phyloP scores from a whole-genome alignment of 1,139 yeast genomes.

The Hemisphaericaspora xylanilytica region DNA sequence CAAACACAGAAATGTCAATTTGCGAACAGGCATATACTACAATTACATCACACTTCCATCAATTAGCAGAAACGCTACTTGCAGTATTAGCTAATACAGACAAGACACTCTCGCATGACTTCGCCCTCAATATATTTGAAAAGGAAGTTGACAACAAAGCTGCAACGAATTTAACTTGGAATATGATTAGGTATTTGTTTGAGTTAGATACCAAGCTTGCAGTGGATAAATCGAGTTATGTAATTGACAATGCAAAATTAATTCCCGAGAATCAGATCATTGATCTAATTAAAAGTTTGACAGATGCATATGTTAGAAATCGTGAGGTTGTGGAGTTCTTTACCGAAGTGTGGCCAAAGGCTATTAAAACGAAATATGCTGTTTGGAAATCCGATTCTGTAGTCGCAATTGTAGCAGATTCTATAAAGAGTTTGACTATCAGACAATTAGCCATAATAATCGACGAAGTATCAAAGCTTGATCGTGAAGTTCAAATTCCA shows the following conservation, averaged over 20 bases:
- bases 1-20: conserved; percentile 25
- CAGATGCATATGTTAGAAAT: conserved; percentile 51
- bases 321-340: conserved; percentile 58
- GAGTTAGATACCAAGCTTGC: conserved; percentile 53
- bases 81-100: conserved; percentile 37
- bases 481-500: conserved; percentile 16
- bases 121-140: conserved; percentile 36
- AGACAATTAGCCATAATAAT: conserved; percentile 37
- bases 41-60: conserved; percentile 32
- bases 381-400: conserved; percentile 31
- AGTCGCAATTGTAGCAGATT: conserved; percentile 34
- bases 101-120: conserved; percentile 48
- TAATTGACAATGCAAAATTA: too few species aligned
- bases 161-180: conserved; percentile 35
- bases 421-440: conserved; percentile 44
- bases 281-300: conserved; percentile 36
- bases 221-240: conserved; percentile 31
- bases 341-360: conserved; percentile 41
- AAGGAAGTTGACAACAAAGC: conserved; percentile 23
- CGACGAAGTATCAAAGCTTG: conserved; percentile 11
- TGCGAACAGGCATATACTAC: conserved; percentile 45
- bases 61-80: conserved; percentile 39
- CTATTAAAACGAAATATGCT: conserved; percentile 20
- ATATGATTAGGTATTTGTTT: conserved; percentile 41
- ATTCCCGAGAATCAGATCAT: too few species aligned